These are phyloP conservation scores for Beta vulgaris DNA, from an alignment of 148 eudicot species.

Conservation along the genomic window DNA sequence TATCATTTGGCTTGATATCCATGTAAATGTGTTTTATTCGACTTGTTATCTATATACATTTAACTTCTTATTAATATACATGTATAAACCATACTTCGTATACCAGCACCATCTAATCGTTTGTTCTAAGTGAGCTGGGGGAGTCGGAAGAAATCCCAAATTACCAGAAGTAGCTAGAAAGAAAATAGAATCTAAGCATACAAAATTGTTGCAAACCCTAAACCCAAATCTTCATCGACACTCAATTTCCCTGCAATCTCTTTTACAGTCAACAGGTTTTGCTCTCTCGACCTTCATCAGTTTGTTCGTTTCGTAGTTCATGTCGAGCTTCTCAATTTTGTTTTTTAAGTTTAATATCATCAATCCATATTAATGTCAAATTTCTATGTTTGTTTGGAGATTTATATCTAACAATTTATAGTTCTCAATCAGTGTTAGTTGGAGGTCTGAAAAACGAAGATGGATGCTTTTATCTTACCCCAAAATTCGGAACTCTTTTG, in stretches of 20 bases:
- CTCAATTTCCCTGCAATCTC: background rate
- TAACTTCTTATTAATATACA: too few relatives aligned
- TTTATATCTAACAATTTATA: too few relatives aligned
- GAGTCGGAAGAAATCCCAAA: too few relatives aligned
- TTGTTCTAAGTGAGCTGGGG: too few relatives aligned
- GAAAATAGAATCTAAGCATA: background rate
- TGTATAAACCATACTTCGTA: too few relatives aligned
- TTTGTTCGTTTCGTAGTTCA: background rate
- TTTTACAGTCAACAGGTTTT: background rate
- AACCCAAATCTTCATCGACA: background rate
- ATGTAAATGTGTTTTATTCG: too few relatives aligned
- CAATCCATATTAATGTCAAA: background rate
- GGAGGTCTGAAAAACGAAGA: background rate
- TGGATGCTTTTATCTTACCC: background rate
- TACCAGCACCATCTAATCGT: too few relatives aligned
- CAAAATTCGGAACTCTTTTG: background rate
- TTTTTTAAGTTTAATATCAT: slow-evolving; percentile 1
- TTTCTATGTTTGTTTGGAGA: background rate
- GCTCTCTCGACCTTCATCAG: background rate
- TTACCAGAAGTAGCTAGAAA: too few relatives aligned
- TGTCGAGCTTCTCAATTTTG: background rate
- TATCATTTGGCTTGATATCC: too few relatives aligned
- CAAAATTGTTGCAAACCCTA: slow-evolving; percentile 15
- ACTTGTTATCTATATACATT: too few relatives aligned
- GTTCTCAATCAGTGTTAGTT: background rate